Percentiles rank a stretch among this genome's conserved stretches.
These are phyloP conservation scores for Zasmidium citrigriseum DNA, from an alignment of 2,329 filamentous ascomycete genomes.

Conservation along the genomic window DNA sequence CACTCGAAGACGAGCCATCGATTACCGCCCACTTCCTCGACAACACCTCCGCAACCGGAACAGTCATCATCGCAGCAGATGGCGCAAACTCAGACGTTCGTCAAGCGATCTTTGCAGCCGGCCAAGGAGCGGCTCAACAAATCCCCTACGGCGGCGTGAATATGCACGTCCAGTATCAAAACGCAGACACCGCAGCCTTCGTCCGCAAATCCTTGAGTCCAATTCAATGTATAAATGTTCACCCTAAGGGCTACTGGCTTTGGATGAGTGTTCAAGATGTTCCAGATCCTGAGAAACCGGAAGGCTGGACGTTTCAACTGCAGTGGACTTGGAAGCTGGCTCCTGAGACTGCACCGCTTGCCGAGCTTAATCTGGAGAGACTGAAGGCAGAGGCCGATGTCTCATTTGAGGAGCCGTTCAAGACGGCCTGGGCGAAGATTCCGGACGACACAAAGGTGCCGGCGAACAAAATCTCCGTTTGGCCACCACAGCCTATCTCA, in stretches of 20 bases:
- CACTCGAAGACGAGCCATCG: not conserved
- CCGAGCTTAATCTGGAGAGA: not conserved
- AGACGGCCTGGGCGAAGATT: conserved; percentile 9
- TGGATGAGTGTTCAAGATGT: conserved; percentile 11
- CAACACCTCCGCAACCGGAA: conserved; percentile 4
- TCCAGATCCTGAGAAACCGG: conserved; percentile 7
- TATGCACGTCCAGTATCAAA: conserved; percentile 10
- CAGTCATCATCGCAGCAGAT: conserved; percentile 19
- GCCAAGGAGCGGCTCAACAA: conserved; percentile 4
- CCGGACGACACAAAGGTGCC: not conserved
- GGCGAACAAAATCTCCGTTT: conserved; percentile 5
- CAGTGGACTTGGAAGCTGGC: conserved; percentile 8
- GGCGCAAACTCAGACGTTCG: conserved; percentile 20
- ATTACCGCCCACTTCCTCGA: conserved; percentile 11
- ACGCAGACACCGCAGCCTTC: conserved; percentile 1
- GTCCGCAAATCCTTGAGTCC: conserved; percentile 4
- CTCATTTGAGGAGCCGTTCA: conserved; percentile 11
- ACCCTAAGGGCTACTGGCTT: conserved; percentile 13
- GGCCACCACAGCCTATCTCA: conserved; percentile 1
- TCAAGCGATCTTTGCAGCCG: not conserved
- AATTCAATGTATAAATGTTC: conserved; percentile 6
- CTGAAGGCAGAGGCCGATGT: conserved; percentile 6
- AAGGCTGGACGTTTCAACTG: conserved; percentile 13
- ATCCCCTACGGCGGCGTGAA: conserved; percentile 11
- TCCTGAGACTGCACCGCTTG: not conserved